phyloP scores from a whole-genome alignment of 2,329 filamentous ascomycete species.

The Trichophyton mentagrophytes region DNA sequence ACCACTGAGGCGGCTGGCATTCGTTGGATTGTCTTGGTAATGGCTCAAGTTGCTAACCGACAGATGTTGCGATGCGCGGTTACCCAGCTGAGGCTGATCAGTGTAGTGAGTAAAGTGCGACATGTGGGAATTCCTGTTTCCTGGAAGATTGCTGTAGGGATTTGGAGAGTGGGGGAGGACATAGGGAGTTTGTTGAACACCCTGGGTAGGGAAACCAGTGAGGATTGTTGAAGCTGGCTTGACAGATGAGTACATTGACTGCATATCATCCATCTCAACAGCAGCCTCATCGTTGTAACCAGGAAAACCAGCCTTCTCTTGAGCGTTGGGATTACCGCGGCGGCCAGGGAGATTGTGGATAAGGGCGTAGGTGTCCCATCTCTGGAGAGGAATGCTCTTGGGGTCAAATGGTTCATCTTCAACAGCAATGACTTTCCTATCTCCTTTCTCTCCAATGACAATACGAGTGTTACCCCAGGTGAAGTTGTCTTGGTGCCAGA shows the following conservation, averaged over 20 bases:
- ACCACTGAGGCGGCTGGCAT: conserved; percentile 32
- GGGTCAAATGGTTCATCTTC: conserved; percentile 80
- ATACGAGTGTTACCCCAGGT: conserved; percentile 97
- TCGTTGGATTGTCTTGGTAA: conserved; percentile 34
- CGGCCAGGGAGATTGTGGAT: conserved; percentile 82
- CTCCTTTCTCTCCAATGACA: conserved; percentile 85
- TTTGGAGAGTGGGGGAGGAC: conserved; percentile 75
- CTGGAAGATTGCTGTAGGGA: conserved; percentile 46
- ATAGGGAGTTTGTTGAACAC: conserved; percentile 45
- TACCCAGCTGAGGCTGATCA: conserved; percentile 41
- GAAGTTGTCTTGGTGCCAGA: conserved; percentile 99
- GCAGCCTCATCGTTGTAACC: conserved; percentile 63
- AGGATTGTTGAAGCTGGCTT: conserved; percentile 76
- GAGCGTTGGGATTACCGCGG: conserved; percentile 56
- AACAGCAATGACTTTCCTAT: conserved; percentile 77
- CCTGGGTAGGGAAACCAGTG: conserved; percentile 61
- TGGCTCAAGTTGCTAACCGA: conserved; percentile 45
- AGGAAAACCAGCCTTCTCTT: conserved; percentile 45
- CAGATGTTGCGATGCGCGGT: conserved; percentile 40
- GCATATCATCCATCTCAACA: conserved; percentile 92
- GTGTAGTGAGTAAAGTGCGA: conserved; percentile 53
- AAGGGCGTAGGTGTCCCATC: conserved; percentile 92
- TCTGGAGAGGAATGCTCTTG: conserved; percentile 79
- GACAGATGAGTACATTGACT: conserved; percentile 86
- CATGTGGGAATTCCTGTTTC: conserved; percentile 56